These are phyloP conservation scores for Lecanosticta acicola DNA, from an alignment of 2,329 filamentous ascomycete genomes.

Conservation along the genomic window DNA sequence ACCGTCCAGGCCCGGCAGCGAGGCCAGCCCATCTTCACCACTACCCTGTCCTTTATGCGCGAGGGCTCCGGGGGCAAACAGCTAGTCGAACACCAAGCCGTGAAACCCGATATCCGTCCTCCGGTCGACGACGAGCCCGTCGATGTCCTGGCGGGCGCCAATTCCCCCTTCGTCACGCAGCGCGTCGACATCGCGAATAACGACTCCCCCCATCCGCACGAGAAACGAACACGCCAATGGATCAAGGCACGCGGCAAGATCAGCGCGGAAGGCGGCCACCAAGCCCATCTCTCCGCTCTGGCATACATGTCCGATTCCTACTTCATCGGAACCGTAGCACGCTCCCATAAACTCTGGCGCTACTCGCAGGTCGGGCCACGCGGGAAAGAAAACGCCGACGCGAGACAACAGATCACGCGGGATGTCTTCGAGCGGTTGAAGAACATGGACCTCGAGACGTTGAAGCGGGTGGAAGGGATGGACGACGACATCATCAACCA, in stretches of 20 bases:
- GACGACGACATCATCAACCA: slow-evolving; percentile 51
- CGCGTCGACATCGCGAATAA: slow-evolving; percentile 53
- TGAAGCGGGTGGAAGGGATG: slow-evolving; percentile 40
- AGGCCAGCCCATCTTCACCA: slow-evolving; percentile 88
- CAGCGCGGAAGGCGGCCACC: slow-evolving; percentile 63
- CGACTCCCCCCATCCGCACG: slow-evolving; percentile 50
- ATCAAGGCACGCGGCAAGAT: slow-evolving; percentile 69
- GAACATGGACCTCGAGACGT: slow-evolving; percentile 40
- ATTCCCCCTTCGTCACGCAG: slow-evolving; percentile 55
- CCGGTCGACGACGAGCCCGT: slow-evolving; percentile 37
- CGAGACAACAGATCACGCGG: slow-evolving; percentile 30
- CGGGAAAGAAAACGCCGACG: slow-evolving; percentile 17
- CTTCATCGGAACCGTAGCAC: slow-evolving; percentile 83
- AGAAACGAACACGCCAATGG: slow-evolving; percentile 64
- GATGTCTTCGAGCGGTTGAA: slow-evolving; percentile 42
- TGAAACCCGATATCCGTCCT: slow-evolving; percentile 44
- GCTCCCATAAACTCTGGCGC: slow-evolving; percentile 74
- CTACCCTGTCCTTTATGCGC: slow-evolving; percentile 80
- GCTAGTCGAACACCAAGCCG: slow-evolving; percentile 59
- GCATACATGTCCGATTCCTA: slow-evolving; percentile 85
- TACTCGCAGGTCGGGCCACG: slow-evolving; percentile 44
- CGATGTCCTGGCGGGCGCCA: slow-evolving; percentile 30
- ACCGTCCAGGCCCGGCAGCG: slow-evolving; percentile 93
- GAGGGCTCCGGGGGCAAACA: slow-evolving; percentile 55
- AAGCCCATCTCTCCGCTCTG: slow-evolving; percentile 78